Evolutionary conservation across 2,329 filamentous ascomycete species (phyloP), one percentile per base, ranked within the genome.

Genomic region (Tolypocladium cylindrosporum): DNA sequence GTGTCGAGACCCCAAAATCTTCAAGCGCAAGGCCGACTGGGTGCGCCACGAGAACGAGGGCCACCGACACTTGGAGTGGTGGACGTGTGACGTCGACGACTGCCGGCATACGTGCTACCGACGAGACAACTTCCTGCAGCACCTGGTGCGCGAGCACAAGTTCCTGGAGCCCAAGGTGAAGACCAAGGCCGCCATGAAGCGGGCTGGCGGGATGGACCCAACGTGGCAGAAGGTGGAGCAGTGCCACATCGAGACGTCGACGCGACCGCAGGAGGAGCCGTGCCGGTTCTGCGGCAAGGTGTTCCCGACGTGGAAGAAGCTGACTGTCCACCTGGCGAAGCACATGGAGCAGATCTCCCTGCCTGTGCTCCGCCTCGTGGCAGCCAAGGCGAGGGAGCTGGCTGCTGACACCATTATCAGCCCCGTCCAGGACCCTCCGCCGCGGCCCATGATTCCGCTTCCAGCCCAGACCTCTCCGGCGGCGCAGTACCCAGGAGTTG

Each of bases 1-100:
- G 55, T 96, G 92, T 68, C 82, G 83, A 10, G 91, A 96, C 54
- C 86, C 89, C 21, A 96, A 95, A 72, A 91, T 90, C 41, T 97
- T 96, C 78, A 96, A 96, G 74, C 84, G 91, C 54, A 97, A 96
- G 73, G 92, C 92, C 16, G 92, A 97, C 69, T 97, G 92, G 92
- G 91, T 96, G 27, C 84, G 92, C 37, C 92, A 97, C 67, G 92
- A 96, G 69, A 96, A 93, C 64, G 92, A 97, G 72, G 86, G 89
- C 34, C 92, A 97, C 69, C 84, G 92, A 31, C 90, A 95, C 62
- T 77, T 96, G 3, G 91, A 96, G 67, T 94, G 90, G 86, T 97
- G 91, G 91, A 86, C 82, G 7, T 97, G 92, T 68, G 85, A 89
- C 60, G 82, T 91, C 24, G 82, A 86, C 5, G 91, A 93, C 62